Evolutionary conservation across 495 filamentous ascomycete genomes (phyloP).

Genomic region (Lasiosphaeria ovina): DNA sequence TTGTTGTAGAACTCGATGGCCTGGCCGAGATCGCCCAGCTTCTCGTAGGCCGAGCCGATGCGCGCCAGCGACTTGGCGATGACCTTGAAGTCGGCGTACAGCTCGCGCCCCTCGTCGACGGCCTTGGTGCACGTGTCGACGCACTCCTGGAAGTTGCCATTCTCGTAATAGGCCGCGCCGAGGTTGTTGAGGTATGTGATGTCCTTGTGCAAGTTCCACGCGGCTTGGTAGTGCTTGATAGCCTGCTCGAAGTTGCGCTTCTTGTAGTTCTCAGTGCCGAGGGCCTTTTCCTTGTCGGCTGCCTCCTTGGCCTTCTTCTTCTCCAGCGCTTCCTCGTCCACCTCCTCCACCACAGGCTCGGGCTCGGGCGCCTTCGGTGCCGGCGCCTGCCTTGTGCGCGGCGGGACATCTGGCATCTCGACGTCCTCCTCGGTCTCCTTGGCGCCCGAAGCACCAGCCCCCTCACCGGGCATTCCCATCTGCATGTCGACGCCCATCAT

Average conservation of each 20-base stretch:
- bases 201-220: constrained; percentile 93
- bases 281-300: constrained; percentile 89
- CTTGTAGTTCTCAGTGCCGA: constrained; percentile 96
- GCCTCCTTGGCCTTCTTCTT: constrained; percentile 89
- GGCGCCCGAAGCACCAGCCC: constrained; percentile 43
- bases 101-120: constrained; percentile 80
- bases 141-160: constrained; percentile 83
- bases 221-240: constrained; percentile 92
- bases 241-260: constrained; percentile 93
- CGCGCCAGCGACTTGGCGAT: constrained; percentile 96
- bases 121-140: constrained; percentile 86
- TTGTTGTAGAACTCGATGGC: constrained; percentile 91
- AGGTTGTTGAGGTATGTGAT: constrained; percentile 97
- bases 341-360: constrained; percentile 57
- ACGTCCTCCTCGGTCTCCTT: constrained; percentile 69
- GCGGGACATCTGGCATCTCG: constrained; percentile 69
- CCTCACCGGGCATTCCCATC: constrained; percentile 59
- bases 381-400: constrained; percentile 30
- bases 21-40: constrained; percentile 71
- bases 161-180: constrained; percentile 91
- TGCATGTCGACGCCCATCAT: constrained; percentile 92
- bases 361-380: constrained; percentile 54
- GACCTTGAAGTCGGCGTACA: constrained; percentile 92
- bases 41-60: constrained; percentile 89
- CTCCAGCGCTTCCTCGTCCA: constrained; percentile 77